phyloP scores from a whole-genome alignment of 495 filamentous ascomycete species.

The Baudoinia panamericana region DNA sequence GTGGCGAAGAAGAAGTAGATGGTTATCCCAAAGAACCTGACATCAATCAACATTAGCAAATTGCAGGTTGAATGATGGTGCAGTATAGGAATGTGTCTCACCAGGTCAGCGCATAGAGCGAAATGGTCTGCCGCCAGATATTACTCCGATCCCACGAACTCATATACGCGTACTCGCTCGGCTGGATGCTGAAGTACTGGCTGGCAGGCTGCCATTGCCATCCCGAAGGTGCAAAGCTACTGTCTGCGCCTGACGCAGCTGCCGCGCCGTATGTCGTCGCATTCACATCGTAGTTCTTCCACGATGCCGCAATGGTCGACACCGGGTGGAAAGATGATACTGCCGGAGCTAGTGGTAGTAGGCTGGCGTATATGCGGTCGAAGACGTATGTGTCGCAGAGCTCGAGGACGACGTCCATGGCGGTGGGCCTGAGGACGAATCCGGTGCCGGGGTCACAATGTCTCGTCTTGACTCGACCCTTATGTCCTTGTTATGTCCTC shows the following conservation, averaged over 20 bases:
- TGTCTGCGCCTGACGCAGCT: not conserved
- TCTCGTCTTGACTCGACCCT: too few relatives aligned
- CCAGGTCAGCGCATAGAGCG: constrained; percentile 77
- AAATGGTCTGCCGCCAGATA: constrained; percentile 59
- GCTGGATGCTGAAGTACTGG: constrained; percentile 52
- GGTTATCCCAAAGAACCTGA: constrained; percentile 72
- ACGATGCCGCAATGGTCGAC: constrained; percentile 30
- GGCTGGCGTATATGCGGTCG: constrained; percentile 63
- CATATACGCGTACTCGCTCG: constrained; percentile 65
- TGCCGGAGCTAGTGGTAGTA: constrained; percentile 49
- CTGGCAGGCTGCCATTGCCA: constrained; percentile 62
- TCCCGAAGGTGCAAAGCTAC: not conserved
- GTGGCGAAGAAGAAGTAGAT: constrained; percentile 76
- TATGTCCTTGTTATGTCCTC: too few relatives aligned
- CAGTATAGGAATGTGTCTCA: constrained; percentile 32
- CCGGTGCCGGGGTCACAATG: too few relatives aligned
- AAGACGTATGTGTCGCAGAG: constrained; percentile 70
- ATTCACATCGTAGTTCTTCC: constrained; percentile 28
- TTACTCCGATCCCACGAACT: constrained; percentile 73
- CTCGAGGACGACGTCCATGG: constrained; percentile 88
- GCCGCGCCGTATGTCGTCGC: constrained; percentile 15
- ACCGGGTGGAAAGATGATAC: constrained; percentile 32
- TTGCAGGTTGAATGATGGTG: not conserved
- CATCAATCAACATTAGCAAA: not conserved
- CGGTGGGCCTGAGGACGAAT: constrained; percentile 21